Conservation (phyloP, 139 green algal species). For the Coelastrella sp. region DNA sequence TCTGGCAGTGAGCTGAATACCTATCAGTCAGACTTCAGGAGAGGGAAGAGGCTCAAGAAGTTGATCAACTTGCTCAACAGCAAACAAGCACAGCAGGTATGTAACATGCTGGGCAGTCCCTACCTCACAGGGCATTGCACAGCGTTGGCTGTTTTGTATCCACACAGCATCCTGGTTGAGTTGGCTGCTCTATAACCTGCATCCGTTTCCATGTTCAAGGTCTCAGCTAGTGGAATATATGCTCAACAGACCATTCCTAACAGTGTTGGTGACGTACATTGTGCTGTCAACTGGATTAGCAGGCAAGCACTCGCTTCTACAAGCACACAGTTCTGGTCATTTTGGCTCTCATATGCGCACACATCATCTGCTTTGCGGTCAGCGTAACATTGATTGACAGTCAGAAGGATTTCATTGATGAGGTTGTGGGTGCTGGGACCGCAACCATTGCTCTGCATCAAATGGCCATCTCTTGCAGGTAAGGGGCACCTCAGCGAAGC, state of each 20-base stretch:
- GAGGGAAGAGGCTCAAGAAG: conserved; percentile 55
- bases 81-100: conserved; percentile 38
- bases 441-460: conserved; percentile 35
- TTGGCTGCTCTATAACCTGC: no score
- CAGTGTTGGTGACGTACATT: not conserved
- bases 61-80: conserved; percentile 35
- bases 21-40: conserved; percentile 60
- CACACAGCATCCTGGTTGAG: no score
- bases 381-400: conserved; percentile 10
- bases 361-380: conserved; percentile 35
- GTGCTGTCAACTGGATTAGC: not conserved
- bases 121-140: no score
- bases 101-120: no score
- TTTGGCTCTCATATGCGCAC: not conserved
- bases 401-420: conserved; percentile 39
- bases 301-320: conserved; percentile 32
- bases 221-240: no score
- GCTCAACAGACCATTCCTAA: no score
- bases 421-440: conserved; percentile 39
- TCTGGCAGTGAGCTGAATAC: conserved; percentile 49
- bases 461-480: conserved; percentile 42
- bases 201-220: no score
- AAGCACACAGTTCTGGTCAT: conserved; percentile 38
- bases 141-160: no score
- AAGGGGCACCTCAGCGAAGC: no score